These are phyloP conservation scores for Ensete ventricosum DNA, from an alignment of 176 grass and related monocot species.

Conservation along the genomic window DNA sequence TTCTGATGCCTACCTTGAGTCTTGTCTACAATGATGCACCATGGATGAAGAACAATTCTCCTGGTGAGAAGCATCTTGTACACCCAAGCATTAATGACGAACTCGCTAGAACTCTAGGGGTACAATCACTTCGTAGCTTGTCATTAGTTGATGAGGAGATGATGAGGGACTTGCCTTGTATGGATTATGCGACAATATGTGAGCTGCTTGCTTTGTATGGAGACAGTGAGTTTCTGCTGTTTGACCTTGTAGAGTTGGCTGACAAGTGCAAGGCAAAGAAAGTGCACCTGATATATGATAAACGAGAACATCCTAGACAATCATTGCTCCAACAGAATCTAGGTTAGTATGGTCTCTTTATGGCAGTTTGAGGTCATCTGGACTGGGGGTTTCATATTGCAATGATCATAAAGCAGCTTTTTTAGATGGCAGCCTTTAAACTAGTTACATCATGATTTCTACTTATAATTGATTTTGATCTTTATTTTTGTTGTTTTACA, in stretches of 20 bases:
- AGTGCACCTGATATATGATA: constrained; percentile 91
- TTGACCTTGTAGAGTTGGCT: constrained; percentile 92
- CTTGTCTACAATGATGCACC: constrained; percentile 94
- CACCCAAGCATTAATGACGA: constrained; percentile 79
- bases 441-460: neutral
- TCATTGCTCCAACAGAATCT: constrained; percentile 88
- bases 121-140: constrained; percentile 69
- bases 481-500: constrained; percentile 15
- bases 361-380: neutral
- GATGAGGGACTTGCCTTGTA: constrained; percentile 81
- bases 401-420: neutral
- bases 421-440: neutral
- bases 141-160: constrained; percentile 84
- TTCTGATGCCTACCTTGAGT: constrained; percentile 59
- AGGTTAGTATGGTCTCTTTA: constrained; percentile 34
- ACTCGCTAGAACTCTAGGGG: constrained; percentile 71
- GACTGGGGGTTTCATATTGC: neutral
- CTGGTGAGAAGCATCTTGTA: constrained; percentile 59
- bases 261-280: constrained; percentile 87
- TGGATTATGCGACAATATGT: constrained; percentile 77
- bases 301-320: constrained; percentile 81
- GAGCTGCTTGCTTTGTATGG: constrained; percentile 86
- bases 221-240: constrained; percentile 75
- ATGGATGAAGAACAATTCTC: constrained; percentile 62
- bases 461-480: neutral